Evolutionary conservation across 2,329 filamentous ascomycete genomes (phyloP).

Genomic region (Grosmannia serpens): DNA sequence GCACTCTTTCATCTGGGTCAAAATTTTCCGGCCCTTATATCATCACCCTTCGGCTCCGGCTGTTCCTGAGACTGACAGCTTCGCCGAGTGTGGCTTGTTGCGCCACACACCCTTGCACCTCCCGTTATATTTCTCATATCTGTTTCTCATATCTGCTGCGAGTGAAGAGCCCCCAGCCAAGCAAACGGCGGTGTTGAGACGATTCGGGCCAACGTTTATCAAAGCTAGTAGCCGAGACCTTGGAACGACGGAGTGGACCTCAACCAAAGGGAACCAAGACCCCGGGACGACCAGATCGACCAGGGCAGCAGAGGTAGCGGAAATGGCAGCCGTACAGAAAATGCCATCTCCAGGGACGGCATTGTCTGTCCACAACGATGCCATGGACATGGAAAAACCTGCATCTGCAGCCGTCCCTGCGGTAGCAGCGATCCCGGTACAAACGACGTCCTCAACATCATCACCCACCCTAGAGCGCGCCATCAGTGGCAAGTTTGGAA

Average conservation of each 20-base stretch:
- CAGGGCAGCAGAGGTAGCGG: not conserved
- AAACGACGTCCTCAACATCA: conserved; percentile 8
- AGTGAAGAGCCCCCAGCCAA: not conserved
- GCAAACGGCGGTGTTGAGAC: not conserved
- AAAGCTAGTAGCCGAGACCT: not conserved
- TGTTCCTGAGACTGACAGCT: not conserved
- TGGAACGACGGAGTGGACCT: not conserved
- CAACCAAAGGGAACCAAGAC: not conserved
- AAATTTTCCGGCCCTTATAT: not conserved
- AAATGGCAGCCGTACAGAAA: conserved; percentile 15
- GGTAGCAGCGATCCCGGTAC: not conserved
- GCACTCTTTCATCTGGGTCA: not conserved
- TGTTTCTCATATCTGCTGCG: too few relatives aligned
- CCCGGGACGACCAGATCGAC: not conserved
- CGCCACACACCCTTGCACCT: not conserved
- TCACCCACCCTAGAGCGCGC: conserved; percentile 13
- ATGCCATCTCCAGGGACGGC: conserved; percentile 13
- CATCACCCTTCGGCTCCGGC: not conserved
- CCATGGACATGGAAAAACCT: conserved; percentile 23
- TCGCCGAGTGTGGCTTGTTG: not conserved
- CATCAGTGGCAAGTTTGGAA: conserved; percentile 30
- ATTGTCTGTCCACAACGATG: conserved; percentile 15
- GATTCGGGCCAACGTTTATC: not conserved
- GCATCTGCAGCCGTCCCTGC: not conserved
- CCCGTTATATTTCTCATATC: not conserved